A percentile compares a stretch with the other conserved stretches of the same genome.
Conservation (phyloP, 2,329 filamentous ascomycete genomes). For the Aspergillus sclerotialis region DNA sequence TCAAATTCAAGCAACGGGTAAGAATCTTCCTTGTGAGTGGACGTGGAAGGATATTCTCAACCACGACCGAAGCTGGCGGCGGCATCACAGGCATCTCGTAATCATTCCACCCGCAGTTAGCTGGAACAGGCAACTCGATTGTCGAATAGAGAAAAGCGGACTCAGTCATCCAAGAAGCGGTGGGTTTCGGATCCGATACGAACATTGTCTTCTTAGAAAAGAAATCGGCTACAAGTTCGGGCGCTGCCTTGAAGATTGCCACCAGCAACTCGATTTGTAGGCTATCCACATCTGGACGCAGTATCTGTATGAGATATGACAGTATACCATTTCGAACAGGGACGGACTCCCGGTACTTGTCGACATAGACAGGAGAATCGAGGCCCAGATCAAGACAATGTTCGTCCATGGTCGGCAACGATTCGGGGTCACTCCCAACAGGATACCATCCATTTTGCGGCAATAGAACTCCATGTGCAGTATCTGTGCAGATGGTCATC, state of each 20-base stretch:
- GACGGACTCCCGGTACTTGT: conserved; percentile 58
- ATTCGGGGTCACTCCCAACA: conserved; percentile 56
- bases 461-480: conserved; percentile 66
- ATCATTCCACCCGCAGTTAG: conserved; percentile 60
- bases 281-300: conserved; percentile 76
- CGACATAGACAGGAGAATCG: conserved; percentile 63
- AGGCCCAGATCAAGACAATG: conserved; percentile 56
- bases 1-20: conserved; percentile 69
- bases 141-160: conserved; percentile 80
- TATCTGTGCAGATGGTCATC: conserved; percentile 64
- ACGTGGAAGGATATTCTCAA: conserved; percentile 80
- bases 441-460: conserved; percentile 81
- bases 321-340: conserved; percentile 74
- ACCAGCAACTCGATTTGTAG: conserved; percentile 76
- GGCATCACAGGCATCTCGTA: conserved; percentile 56
- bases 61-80: conserved; percentile 68
- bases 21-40: conserved; percentile 75
- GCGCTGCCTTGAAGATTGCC: conserved; percentile 70
- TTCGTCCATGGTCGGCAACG: conserved; percentile 40
- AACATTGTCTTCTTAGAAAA: conserved; percentile 75
- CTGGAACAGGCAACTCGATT: conserved; percentile 66
- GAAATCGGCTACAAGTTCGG: conserved; percentile 83
- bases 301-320: conserved; percentile 67
- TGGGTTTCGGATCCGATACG: conserved; percentile 83
- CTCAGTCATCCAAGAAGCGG: conserved; percentile 91